Evolutionary conservation across 495 filamentous ascomycete genomes (phyloP).

Genomic region (Aspergillus baeticus): DNA sequence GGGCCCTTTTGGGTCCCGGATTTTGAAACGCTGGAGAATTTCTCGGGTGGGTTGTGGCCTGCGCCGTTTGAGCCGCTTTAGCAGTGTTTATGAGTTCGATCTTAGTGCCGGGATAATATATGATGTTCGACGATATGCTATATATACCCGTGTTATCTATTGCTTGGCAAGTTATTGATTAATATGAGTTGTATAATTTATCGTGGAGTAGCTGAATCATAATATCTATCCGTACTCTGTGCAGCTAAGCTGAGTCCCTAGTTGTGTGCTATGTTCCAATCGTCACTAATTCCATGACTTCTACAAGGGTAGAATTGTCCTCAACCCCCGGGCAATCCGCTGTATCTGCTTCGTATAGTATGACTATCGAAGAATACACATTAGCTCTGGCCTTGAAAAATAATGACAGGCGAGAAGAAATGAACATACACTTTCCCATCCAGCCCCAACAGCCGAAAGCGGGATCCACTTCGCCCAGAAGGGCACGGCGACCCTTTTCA

Average conservation of each 20-base stretch:
- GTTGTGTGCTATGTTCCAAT: no score
- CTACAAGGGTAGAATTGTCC: conserved; percentile 32
- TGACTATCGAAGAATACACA: conserved; percentile 16
- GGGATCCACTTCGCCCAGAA: conserved; percentile 35
- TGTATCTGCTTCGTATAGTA: conserved; percentile 44
- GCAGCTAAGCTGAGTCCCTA: no score
- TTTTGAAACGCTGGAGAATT: conserved; percentile 43
- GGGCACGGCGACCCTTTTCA: conserved; percentile 34
- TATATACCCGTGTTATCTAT: no score
- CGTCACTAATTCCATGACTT: no score
- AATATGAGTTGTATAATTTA: no score
- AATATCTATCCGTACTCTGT: no score
- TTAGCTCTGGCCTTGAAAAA: not conserved
- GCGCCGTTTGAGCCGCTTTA: conserved; percentile 36
- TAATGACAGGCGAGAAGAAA: conserved; percentile 1
- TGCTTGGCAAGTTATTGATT: no score
- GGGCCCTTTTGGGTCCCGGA: conserved; percentile 48
- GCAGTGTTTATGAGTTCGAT: no score
- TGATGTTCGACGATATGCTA: no score
- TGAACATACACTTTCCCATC: conserved; percentile 42
- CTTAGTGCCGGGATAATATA: no score
- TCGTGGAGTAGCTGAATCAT: no score
- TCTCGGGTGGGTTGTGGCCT: conserved; percentile 38
- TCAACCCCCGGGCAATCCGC: conserved; percentile 36
- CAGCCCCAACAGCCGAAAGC: conserved; percentile 40